phyloP scores from a whole-genome alignment of 2,329 filamentous ascomycete species.

The Stachybotrys echinatus region DNA sequence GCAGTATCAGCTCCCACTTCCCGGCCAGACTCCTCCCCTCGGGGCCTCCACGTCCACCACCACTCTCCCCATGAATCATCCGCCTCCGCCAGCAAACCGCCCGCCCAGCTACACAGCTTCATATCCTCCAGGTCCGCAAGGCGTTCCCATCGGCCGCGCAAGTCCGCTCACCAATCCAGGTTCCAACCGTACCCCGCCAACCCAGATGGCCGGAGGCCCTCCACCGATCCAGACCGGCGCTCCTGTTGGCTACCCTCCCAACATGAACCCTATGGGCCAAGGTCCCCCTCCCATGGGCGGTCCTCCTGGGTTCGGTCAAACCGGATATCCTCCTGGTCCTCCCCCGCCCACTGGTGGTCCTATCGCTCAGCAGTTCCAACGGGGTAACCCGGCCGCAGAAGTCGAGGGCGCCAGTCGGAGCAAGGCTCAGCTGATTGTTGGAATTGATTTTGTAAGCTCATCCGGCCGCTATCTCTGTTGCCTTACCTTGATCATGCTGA shows the following conservation, averaged over 20 bases:
- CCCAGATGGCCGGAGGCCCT: slow-evolving; percentile 58
- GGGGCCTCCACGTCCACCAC: slow-evolving; percentile 39
- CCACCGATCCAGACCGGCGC: slow-evolving; percentile 63
- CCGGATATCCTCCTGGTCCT: slow-evolving; percentile 43
- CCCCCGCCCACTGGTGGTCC: slow-evolving; percentile 30
- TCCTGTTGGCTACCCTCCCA: slow-evolving; percentile 56
- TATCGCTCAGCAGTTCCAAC: slow-evolving; percentile 35
- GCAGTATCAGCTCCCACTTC: slow-evolving; percentile 24
- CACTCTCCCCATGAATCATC: slow-evolving; percentile 57
- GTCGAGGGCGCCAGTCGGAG: slow-evolving; percentile 83
- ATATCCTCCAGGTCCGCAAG: slow-evolving; percentile 41
- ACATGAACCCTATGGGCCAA: slow-evolving; percentile 38
- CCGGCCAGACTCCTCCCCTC: slow-evolving; percentile 26
- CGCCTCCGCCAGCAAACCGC: slow-evolving; percentile 43
- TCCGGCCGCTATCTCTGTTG: not conserved
- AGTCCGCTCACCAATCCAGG: slow-evolving; percentile 44
- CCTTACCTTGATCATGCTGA: not conserved
- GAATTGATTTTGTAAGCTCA: slow-evolving; percentile 86
- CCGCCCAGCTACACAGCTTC: slow-evolving; percentile 60
- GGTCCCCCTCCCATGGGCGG: slow-evolving; percentile 34
- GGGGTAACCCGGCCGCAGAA: slow-evolving; percentile 56
- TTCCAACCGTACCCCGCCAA: slow-evolving; percentile 49
- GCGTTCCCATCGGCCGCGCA: slow-evolving; percentile 37
- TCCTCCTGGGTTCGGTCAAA: slow-evolving; percentile 33
- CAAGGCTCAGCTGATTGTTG: slow-evolving; percentile 96